Conservation (phyloP, 2,329 filamentous ascomycete genomes). For the Cladosporium colombiae region DNA sequence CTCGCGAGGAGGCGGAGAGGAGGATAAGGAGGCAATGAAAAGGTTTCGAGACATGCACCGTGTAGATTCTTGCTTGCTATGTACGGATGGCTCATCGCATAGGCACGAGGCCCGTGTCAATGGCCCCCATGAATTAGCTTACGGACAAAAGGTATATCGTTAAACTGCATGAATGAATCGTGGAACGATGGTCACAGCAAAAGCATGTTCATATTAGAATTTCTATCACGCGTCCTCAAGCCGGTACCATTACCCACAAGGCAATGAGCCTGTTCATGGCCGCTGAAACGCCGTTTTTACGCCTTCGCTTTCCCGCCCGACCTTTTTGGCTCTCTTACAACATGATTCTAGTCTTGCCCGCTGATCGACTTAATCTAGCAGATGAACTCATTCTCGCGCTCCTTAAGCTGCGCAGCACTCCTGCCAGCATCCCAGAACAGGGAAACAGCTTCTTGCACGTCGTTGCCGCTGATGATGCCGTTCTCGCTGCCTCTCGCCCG, state of each 20-base stretch:
- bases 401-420: conserved; percentile 44
- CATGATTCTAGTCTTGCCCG: not conserved
- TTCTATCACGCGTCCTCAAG: conserved; percentile 12
- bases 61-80: not conserved
- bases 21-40: conserved; percentile 10
- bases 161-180: not conserved
- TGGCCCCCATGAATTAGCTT: not conserved
- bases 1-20: conserved; percentile 27
- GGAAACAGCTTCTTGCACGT: conserved; percentile 54
- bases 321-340: not conserved
- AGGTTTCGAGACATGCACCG: not conserved
- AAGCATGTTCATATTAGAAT: conserved; percentile 13
- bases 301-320: conserved; percentile 14
- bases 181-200: not conserved
- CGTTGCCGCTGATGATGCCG: conserved; percentile 51
- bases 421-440: conserved; percentile 52
- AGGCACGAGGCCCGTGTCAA: not conserved
- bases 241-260: not conserved
- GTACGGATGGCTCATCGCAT: not conserved
- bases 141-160: not conserved
- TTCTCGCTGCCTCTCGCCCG: conserved; percentile 58
- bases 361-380: conserved; percentile 26
- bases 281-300: conserved; percentile 16
- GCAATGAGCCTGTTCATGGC: not conserved
- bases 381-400: conserved; percentile 37